Evolutionary conservation across 2,329 filamentous ascomycete genomes (phyloP).

Genomic region (Magnaporthiopsis rhizophila): DNA sequence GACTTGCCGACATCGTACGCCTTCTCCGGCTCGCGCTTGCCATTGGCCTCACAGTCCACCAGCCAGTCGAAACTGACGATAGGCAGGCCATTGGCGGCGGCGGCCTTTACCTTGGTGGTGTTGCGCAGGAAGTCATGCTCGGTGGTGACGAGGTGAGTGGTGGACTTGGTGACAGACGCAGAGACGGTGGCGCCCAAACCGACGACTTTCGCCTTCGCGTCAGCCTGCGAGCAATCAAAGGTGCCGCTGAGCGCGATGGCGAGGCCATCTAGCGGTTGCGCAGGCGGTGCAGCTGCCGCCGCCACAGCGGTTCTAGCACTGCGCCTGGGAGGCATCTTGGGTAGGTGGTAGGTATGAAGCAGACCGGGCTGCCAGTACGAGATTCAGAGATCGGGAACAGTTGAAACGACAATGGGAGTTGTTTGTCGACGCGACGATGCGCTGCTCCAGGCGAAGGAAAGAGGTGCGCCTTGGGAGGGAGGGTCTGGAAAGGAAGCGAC

Average conservation of each 20-base stretch:
- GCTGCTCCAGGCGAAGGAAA: neutral
- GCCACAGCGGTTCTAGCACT: constrained; percentile 6
- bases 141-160: constrained; percentile 51
- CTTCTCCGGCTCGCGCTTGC: constrained; percentile 28
- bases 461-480: neutral
- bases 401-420: neutral
- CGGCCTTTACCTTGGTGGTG: constrained; percentile 43
- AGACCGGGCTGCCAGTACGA: too few species aligned
- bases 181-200: constrained; percentile 41
- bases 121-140: constrained; percentile 41
- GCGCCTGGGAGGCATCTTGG: constrained; percentile 7
- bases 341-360: neutral
- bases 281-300: constrained; percentile 9
- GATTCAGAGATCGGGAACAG: neutral
- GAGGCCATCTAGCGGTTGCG: constrained; percentile 35
- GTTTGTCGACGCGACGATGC: neutral
- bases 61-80: constrained; percentile 57
- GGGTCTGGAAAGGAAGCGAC: neutral
- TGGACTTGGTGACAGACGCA: constrained; percentile 38
- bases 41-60: constrained; percentile 40
- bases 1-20: constrained; percentile 10
- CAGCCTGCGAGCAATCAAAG: constrained; percentile 45
- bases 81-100: constrained; percentile 35
- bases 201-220: constrained; percentile 36
- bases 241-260: constrained; percentile 52